phyloP scores from a whole-genome alignment of 495 filamentous ascomycete species.

The Xylaria acuta region DNA sequence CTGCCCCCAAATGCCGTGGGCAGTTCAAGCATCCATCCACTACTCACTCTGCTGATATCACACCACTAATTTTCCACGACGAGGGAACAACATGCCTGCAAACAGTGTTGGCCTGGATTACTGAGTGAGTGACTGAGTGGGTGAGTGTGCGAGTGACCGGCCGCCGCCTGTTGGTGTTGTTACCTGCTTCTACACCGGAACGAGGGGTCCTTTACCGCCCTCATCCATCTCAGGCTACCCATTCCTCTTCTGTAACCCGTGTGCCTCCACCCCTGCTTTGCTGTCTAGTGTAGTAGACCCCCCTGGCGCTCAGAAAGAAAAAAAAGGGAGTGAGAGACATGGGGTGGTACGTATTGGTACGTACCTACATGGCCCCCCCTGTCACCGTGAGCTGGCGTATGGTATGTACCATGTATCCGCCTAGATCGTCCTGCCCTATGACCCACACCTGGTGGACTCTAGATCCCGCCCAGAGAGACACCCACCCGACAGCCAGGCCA shows the following conservation, averaged over 20 bases:
- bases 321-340: slow-evolving; percentile 12
- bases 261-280: slow-evolving; percentile 17
- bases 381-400: slow-evolving; percentile 26
- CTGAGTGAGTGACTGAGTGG: not conserved
- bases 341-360: slow-evolving; percentile 25
- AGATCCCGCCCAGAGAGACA: slow-evolving; percentile 30
- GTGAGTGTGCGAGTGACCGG: not conserved
- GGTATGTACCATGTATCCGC: slow-evolving; percentile 23
- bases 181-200: not conserved
- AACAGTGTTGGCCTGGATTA: not conserved
- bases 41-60: slow-evolving; percentile 14
- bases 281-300: slow-evolving; percentile 10
- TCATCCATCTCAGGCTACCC: slow-evolving; percentile 10
- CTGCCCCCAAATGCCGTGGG: slow-evolving; percentile 8
- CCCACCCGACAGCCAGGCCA: slow-evolving; percentile 24
- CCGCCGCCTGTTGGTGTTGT: not conserved
- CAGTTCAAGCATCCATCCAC: not conserved
- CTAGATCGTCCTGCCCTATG: slow-evolving; percentile 32
- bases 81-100: slow-evolving; percentile 16
- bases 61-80: slow-evolving; percentile 8
- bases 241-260: slow-evolving; percentile 23
- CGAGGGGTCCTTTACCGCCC: slow-evolving; percentile 24
- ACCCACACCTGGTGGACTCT: slow-evolving; percentile 31
- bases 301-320: not conserved
- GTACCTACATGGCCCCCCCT: slow-evolving; percentile 18